These are phyloP conservation scores for Vaccinium darrowii DNA, from an alignment of 148 eudicot genomes.

Conservation along the genomic window DNA sequence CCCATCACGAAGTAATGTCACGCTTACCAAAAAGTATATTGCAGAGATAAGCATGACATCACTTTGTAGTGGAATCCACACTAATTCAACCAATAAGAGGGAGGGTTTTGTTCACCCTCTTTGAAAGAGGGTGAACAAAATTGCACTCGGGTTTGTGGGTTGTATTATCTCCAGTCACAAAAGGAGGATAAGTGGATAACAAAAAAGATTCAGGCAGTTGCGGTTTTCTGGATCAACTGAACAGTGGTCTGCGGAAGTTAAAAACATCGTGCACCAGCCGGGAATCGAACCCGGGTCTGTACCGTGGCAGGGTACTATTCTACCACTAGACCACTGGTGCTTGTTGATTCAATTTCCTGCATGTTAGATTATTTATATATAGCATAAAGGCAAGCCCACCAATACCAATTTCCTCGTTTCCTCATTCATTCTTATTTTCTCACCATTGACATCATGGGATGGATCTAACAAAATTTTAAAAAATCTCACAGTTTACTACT, in stretches of 20 bases:
- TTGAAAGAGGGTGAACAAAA: too few species aligned
- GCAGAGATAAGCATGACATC: too few species aligned
- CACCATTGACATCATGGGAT: background rate
- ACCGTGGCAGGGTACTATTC: constrained; percentile 80
- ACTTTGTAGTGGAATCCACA: too few species aligned
- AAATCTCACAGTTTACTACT: background rate
- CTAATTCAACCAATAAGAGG: too few species aligned
- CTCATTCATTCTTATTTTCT: background rate
- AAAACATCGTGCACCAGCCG: constrained; percentile 45
- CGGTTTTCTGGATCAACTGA: too few species aligned
- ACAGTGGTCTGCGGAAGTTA: fast-evolving
- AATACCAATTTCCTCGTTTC: background rate
- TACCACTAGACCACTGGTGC: constrained; percentile 74
- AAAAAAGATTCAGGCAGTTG: too few species aligned
- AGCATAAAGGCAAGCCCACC: background rate
- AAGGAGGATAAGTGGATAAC: too few species aligned
- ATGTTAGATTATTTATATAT: background rate
- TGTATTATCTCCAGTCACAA: background rate
- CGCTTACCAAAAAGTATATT: too few species aligned
- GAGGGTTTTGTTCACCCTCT: too few species aligned
- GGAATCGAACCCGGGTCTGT: constrained; percentile 75
- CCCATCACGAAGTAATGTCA: too few species aligned
- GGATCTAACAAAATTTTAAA: background rate
- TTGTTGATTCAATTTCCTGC: too few species aligned
- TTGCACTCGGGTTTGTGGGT: background rate